A percentile compares a stretch with the other conserved stretches of the same genome.
These are phyloP conservation scores for Alternaria brassicicola DNA, from an alignment of 2,329 filamentous ascomycete species.

Conservation along the genomic window DNA sequence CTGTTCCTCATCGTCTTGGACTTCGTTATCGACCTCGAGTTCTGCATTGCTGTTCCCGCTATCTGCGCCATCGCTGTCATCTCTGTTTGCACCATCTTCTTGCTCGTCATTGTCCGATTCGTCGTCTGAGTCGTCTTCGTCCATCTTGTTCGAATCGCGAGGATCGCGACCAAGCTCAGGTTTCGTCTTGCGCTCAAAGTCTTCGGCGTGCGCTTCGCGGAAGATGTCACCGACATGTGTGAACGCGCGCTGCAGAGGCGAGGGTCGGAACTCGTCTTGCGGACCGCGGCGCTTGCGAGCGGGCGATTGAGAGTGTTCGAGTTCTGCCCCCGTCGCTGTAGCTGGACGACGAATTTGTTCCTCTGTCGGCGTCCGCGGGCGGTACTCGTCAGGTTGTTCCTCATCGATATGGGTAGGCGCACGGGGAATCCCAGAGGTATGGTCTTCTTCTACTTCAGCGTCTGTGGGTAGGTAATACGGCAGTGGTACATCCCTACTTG, in stretches of 20 bases:
- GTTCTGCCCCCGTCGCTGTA: constrained; percentile 21
- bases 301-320: constrained; percentile 20
- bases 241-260: constrained; percentile 52
- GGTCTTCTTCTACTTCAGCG: constrained; percentile 13
- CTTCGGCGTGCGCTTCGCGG: constrained; percentile 83
- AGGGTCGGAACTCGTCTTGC: constrained; percentile 29
- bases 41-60: background rate
- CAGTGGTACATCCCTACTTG: constrained; percentile 82
- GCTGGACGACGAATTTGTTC: constrained; percentile 22
- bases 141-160: constrained; percentile 39
- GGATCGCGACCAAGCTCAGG: constrained; percentile 51
- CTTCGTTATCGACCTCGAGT: constrained; percentile 6
- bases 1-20: constrained; percentile 16
- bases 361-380: constrained; percentile 2
- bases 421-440: constrained; percentile 8
- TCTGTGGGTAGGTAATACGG: constrained; percentile 67
- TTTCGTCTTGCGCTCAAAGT: constrained; percentile 82
- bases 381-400: constrained; percentile 31
- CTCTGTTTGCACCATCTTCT: background rate
- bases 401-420: constrained; percentile 32
- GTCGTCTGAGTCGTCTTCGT: constrained; percentile 35
- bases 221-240: constrained; percentile 70
- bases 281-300: constrained; percentile 28
- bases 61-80: background rate
- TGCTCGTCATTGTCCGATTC: constrained; percentile 13